Conservation (phyloP, 1,139 yeast species). For the Hansenula anomala region DNA sequence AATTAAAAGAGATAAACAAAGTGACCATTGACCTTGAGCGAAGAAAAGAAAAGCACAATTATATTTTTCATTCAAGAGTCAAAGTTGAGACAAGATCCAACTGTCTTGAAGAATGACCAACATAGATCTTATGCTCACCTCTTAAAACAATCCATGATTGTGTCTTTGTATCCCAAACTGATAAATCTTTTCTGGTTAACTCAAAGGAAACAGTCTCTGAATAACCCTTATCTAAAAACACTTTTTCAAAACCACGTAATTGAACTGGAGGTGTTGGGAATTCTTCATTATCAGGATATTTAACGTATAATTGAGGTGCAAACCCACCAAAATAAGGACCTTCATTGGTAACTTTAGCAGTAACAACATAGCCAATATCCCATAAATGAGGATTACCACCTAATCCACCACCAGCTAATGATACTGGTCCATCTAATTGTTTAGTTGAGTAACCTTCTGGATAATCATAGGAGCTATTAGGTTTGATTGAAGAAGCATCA, state of each 20-base stretch:
- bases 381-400: constrained; percentile 44
- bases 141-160: constrained; percentile 58
- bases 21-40: no score
- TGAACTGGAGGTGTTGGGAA: constrained; percentile 39
- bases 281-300: constrained; percentile 39
- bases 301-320: constrained; percentile 53
- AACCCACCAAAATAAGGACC: constrained; percentile 45
- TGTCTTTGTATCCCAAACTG: constrained; percentile 50
- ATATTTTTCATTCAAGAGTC: no score
- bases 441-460: constrained; percentile 39
- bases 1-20: no score
- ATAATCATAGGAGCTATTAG: constrained; percentile 39
- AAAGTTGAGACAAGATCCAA: constrained; percentile 32
- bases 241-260: constrained; percentile 56
- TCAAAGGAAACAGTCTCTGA: constrained; percentile 36
- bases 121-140: constrained; percentile 49
- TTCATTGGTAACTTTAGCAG: constrained; percentile 40
- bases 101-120: constrained; percentile 46
- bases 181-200: constrained; percentile 47
- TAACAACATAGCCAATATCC: constrained; percentile 39
- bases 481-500: constrained; percentile 3
- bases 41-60: no score
- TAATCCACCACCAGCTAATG: constrained; percentile 51
- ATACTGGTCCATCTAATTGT: constrained; percentile 15
- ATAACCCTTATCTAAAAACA: constrained; percentile 38